Base-by-base conservation (phyloP, 2,329 filamentous ascomycete genomes). In the Fusarium sp. region DNA sequence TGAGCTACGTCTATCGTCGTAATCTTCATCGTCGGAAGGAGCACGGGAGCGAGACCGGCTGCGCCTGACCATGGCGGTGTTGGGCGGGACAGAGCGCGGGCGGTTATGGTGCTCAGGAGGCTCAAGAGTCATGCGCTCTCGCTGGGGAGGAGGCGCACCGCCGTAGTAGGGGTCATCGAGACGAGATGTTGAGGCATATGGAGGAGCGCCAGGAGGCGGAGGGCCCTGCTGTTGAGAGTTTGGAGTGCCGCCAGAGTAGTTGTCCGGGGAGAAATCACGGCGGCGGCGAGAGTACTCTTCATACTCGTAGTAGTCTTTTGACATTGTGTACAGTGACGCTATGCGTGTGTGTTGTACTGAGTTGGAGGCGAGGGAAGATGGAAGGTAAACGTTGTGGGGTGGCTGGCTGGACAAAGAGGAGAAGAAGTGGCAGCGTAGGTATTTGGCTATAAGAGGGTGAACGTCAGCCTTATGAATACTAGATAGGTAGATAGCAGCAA, bases 61-160 rank as follows among this genome's bases (percentile, higher is more conserved):
- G 37, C 58, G 67, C 31, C 65, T 75, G 31, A 75, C 55, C 62
- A 76, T 74, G 50, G 67, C 54, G 6, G 76, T 72, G 42, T 69
- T 71, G 4, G 78, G 77, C 11, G 79, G 78, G 11, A 78, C 71
- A 37, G 79, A 80, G 59, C 78, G 79, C 13, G 78, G 72, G 44
- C 79, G 79, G 43, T 57, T 41, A n/a, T 72, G 59, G 41, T 62
- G 46, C 14, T 73, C 69, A 4, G 77, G 71, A 21, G 76, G 74
- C 26, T 76, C 69, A 18, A 78, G 73, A 49, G 74, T 75, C 72
- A 77, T 76, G 51, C 70, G 63, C 53, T 78, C 76, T 48, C 76
- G 74, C 25, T 71, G 69, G 41, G 65, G 66, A 21, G 63, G 53
- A 41, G 65, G 53, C 28, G 59, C 62, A 16, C 48, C 56, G 25